Percentiles rank a stretch among this genome's conserved stretches.
These are phyloP conservation scores for Penicillium antarcticum DNA, from an alignment of 495 filamentous ascomycete genomes.

Conservation along the genomic window DNA sequence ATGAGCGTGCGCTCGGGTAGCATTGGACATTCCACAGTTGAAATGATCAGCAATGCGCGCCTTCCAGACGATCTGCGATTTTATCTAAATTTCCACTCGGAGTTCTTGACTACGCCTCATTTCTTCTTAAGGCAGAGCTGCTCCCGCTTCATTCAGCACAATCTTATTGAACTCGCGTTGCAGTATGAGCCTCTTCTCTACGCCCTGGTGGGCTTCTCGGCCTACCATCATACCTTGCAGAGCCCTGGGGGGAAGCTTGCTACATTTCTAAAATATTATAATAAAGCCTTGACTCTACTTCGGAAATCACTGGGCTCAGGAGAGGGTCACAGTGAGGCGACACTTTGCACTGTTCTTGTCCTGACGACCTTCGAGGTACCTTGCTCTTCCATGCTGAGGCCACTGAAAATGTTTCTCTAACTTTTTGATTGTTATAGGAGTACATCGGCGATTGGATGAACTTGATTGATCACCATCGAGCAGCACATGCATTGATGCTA, in stretches of 20 bases:
- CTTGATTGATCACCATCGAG: slow-evolving; percentile 86
- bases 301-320: slow-evolving; percentile 66
- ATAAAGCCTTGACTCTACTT: slow-evolving; percentile 75
- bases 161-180: slow-evolving; percentile 67
- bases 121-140: slow-evolving; percentile 70
- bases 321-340: slow-evolving; percentile 69
- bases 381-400: not conserved
- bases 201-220: slow-evolving; percentile 85
- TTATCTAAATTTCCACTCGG: slow-evolving; percentile 74
- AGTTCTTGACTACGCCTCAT: slow-evolving; percentile 73
- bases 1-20: slow-evolving; percentile 32
- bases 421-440: slow-evolving; percentile 53
- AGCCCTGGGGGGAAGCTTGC: slow-evolving; percentile 67
- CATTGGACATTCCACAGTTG: slow-evolving; percentile 27
- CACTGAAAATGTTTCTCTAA: not conserved
- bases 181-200: slow-evolving; percentile 81
- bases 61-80: slow-evolving; percentile 67
- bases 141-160: slow-evolving; percentile 67
- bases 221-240: slow-evolving; percentile 76
- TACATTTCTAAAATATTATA: slow-evolving; percentile 86
- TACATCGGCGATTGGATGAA: slow-evolving; percentile 94
- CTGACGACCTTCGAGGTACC: slow-evolving; percentile 90
- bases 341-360: slow-evolving; percentile 83
- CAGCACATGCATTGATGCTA: slow-evolving; percentile 76
- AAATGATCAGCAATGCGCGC: slow-evolving; percentile 36